Percentiles rank a stretch among this genome's conserved stretches.
phyloP scores from a whole-genome alignment of 2,329 filamentous ascomycete genomes.

The Fusarium annulatum region DNA sequence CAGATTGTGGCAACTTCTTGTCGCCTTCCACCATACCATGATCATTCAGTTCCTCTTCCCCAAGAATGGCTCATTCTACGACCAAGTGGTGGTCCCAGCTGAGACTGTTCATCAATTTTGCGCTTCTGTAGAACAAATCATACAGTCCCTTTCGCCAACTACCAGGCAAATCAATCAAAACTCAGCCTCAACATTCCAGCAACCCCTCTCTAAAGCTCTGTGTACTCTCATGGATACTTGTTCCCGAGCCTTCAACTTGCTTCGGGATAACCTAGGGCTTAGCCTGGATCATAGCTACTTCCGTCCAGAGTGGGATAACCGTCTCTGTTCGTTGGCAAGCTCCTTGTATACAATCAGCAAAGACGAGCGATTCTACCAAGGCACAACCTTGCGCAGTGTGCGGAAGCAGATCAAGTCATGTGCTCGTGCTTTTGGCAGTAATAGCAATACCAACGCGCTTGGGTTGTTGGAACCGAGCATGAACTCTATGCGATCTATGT shows the following conservation, averaged over 20 bases:
- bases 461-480: constrained; percentile 31
- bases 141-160: constrained; percentile 39
- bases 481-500: constrained; percentile 31
- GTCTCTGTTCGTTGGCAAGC: constrained; percentile 41
- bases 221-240: constrained; percentile 49
- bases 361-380: constrained; percentile 45
- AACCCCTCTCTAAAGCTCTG: constrained; percentile 45
- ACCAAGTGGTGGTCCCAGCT: constrained; percentile 32
- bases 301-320: constrained; percentile 39
- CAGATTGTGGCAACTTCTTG: constrained; percentile 42
- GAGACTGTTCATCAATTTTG: constrained; percentile 47
- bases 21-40: constrained; percentile 50
- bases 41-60: constrained; percentile 51
- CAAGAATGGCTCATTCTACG: constrained; percentile 22
- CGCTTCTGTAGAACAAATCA: constrained; percentile 45
- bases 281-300: constrained; percentile 36
- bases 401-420: constrained; percentile 48
- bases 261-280: constrained; percentile 35
- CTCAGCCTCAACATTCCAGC: constrained; percentile 34
- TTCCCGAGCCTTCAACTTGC: constrained; percentile 44
- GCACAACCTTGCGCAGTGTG: constrained; percentile 35
- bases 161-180: constrained; percentile 37
- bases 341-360: constrained; percentile 45
- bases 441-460: constrained; percentile 31
- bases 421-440: constrained; percentile 34